phyloP scores from a whole-genome alignment of 306 rosid genomes.

The Hippophae gyantsensis region DNA sequence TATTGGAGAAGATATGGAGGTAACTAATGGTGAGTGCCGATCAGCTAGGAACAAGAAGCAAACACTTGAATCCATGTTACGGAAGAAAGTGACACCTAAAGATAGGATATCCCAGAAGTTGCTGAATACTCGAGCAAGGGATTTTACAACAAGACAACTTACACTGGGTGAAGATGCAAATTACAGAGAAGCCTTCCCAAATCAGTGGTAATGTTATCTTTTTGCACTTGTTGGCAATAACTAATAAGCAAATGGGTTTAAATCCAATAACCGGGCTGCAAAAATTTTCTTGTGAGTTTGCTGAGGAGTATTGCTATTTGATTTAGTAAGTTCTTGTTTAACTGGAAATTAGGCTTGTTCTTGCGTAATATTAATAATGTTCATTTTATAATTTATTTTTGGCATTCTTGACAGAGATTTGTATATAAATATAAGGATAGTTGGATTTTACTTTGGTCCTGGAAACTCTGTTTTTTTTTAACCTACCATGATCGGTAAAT shows the following conservation, averaged over 20 bases:
- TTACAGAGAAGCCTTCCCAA: conserved; percentile 70
- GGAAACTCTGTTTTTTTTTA: too few relatives aligned
- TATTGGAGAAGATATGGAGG: conserved; percentile 42
- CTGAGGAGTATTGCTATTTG: background rate
- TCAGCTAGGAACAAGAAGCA: conserved; percentile 41
- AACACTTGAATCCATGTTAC: conserved; percentile 71
- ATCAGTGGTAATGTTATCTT: conserved; percentile 41
- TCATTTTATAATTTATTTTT: too few relatives aligned
- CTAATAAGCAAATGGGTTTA: background rate
- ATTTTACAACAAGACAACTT: conserved; percentile 38
- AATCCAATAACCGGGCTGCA: background rate
- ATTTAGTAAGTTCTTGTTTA: background rate
- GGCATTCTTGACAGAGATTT: too few relatives aligned
- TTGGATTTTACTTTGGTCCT: too few relatives aligned
- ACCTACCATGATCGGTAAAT: too few relatives aligned
- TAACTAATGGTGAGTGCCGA: conserved; percentile 11
- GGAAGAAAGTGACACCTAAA: conserved; percentile 66
- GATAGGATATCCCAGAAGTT: conserved; percentile 64
- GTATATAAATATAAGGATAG: too few relatives aligned
- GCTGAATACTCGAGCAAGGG: conserved; percentile 38
- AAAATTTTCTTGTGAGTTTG: background rate
- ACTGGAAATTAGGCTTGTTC: too few relatives aligned
- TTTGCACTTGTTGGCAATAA: background rate
- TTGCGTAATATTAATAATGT: too few relatives aligned
- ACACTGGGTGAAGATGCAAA: conserved; percentile 34